These are phyloP conservation scores for Diaporthe destruens DNA, from an alignment of 2,329 filamentous ascomycete species.

Conservation along the genomic window DNA sequence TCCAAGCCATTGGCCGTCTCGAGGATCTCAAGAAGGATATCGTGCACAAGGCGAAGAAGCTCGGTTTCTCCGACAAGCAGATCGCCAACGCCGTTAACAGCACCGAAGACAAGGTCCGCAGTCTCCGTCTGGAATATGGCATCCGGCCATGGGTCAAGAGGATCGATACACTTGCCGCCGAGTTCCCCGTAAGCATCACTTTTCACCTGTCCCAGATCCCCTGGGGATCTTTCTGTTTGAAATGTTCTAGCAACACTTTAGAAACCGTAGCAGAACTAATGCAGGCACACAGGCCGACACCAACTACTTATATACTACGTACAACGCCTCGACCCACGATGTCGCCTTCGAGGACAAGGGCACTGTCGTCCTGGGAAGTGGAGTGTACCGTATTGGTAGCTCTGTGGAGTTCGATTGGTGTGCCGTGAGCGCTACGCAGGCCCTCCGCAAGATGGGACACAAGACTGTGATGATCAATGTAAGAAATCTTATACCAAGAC, in stretches of 20 bases:
- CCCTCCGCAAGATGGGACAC: constrained; percentile 87
- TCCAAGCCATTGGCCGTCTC: constrained; percentile 86
- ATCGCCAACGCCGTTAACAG: constrained; percentile 88
- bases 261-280: too few species aligned
- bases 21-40: constrained; percentile 89
- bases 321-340: constrained; percentile 95
- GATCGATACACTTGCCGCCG: constrained; percentile 96
- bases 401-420: constrained; percentile 99
- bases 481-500: constrained; percentile 48
- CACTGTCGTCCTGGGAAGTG: constrained; percentile 88
- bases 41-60: constrained; percentile 92
- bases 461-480: constrained; percentile 98
- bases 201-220: too few species aligned
- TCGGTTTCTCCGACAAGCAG: constrained; percentile 97
- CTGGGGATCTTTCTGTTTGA: too few species aligned
- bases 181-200: constrained; percentile 78
- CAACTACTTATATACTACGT: constrained; percentile 97
- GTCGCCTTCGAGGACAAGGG: constrained; percentile 94
- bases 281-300: constrained; percentile 64
- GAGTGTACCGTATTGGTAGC: constrained; percentile 97
- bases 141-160: constrained; percentile 98
- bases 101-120: constrained; percentile 90
- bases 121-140: constrained; percentile 84
- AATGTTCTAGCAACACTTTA: too few species aligned
- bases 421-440: constrained; percentile 88